These are phyloP conservation scores for Ambrosia hybrid DNA, from an alignment of 140 eudicot species.

Conservation along the genomic window DNA sequence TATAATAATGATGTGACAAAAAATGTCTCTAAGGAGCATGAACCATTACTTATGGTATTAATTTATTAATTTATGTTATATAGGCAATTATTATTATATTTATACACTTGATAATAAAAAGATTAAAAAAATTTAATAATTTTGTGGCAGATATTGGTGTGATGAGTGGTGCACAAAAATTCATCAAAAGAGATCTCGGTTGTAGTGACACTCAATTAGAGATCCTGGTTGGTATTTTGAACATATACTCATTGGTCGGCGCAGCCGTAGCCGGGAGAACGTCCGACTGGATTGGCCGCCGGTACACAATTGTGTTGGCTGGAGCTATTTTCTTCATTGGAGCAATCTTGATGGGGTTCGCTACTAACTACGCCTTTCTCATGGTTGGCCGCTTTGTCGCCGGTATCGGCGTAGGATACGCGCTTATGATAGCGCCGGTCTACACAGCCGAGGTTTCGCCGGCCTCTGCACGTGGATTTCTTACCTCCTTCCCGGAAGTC, in stretches of 20 bases:
- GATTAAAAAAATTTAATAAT: not conserved
- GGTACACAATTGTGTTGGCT: constrained; percentile 73
- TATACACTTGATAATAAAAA: constrained; percentile 12
- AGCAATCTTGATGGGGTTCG: constrained; percentile 74
- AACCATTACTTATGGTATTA: too few relatives aligned
- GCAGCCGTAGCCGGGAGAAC: constrained; percentile 72
- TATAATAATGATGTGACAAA: too few relatives aligned
- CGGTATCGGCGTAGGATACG: constrained; percentile 79
- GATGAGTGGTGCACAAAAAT: constrained; percentile 77
- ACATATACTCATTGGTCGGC: constrained; percentile 66
- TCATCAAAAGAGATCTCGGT: constrained; percentile 45
- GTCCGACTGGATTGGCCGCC: constrained; percentile 83
- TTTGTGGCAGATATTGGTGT: constrained; percentile 65
- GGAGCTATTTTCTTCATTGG: constrained; percentile 65
- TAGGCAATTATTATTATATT: not conserved
- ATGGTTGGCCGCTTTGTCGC: constrained; percentile 86
- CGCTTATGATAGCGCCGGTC: constrained; percentile 79
- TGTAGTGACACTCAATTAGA: constrained; percentile 47
- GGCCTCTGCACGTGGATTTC: constrained; percentile 69
- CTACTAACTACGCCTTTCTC: constrained; percentile 65
- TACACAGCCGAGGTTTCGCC: constrained; percentile 76
- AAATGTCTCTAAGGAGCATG: too few relatives aligned
- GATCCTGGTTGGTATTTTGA: constrained; percentile 60
- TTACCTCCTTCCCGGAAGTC: constrained; percentile 79
- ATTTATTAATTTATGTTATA: too few relatives aligned